phyloP scores from a whole-genome alignment of 352 stramenopile species.

The Peronospora belbahrii region DNA sequence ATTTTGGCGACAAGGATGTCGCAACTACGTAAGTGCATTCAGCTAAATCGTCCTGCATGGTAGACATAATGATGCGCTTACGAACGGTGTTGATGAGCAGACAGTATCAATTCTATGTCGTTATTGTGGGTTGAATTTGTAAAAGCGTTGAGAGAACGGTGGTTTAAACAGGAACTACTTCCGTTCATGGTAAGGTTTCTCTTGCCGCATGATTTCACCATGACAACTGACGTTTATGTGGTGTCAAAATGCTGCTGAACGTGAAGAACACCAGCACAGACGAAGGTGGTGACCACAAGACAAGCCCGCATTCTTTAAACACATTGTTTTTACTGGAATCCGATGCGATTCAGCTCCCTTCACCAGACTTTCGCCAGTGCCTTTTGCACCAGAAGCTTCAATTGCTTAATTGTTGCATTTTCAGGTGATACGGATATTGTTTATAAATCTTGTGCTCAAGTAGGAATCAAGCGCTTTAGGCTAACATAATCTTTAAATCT shows the following conservation, averaged over 20 bases:
- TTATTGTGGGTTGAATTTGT: constrained; percentile 82
- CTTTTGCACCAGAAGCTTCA: constrained; percentile 78
- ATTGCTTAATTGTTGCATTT: constrained; percentile 72
- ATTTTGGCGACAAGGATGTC: constrained; percentile 61
- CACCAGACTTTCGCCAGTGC: constrained; percentile 63
- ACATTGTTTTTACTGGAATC: constrained; percentile 49
- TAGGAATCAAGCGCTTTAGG: background rate
- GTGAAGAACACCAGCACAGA: constrained; percentile 31
- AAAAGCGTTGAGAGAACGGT: constrained; percentile 58
- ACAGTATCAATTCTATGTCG: constrained; percentile 65
- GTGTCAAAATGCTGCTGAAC: background rate
- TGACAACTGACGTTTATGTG: background rate
- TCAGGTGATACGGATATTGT: constrained; percentile 26
- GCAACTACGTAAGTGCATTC: constrained; percentile 41
- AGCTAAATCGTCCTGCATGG: background rate
- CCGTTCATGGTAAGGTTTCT: constrained; percentile 50
- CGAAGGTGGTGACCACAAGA: constrained; percentile 20
- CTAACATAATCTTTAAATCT: background rate
- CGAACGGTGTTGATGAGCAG: constrained; percentile 23
- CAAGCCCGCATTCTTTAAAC: constrained; percentile 33
- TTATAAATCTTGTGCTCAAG: background rate
- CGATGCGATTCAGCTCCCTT: constrained; percentile 37
- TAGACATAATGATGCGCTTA: constrained; percentile 8
- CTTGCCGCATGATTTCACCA: background rate
- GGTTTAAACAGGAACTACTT: constrained; percentile 56